phyloP scores from a whole-genome alignment of 108 stramenopile species.

The Cyclostephanos invisitatus region DNA sequence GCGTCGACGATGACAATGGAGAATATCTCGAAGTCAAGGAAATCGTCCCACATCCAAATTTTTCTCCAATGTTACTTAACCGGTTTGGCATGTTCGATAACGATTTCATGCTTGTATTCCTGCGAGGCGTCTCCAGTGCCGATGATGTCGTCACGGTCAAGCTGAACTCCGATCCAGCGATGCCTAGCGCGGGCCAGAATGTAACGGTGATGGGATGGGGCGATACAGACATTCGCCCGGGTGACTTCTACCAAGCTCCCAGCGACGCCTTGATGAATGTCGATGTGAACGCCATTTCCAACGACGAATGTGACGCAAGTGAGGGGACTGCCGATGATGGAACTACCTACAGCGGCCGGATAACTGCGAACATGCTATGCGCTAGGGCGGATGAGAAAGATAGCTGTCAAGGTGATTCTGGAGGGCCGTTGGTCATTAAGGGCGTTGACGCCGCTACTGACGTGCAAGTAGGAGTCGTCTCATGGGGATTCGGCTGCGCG shows the following conservation, averaged over 20 bases:
- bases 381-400: slow-evolving; percentile 22
- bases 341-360: slow-evolving; percentile 22
- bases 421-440: slow-evolving; percentile 47
- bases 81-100: background rate
- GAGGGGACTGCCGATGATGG: slow-evolving; percentile 4
- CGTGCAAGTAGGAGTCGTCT: slow-evolving; percentile 44
- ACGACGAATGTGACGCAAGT: slow-evolving; percentile 45
- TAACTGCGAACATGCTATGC: slow-evolving; percentile 42
- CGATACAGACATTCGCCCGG: slow-evolving; percentile 7
- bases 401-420: slow-evolving; percentile 39
- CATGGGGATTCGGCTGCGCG: slow-evolving; percentile 40
- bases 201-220: slow-evolving; percentile 66
- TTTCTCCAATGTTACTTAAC: background rate
- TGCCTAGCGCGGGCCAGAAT: slow-evolving; percentile 28
- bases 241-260: background rate
- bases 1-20: background rate
- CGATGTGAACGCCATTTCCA: slow-evolving; percentile 25
- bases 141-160: slow-evolving; percentile 6
- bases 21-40: no score
- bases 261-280: slow-evolving; percentile 19
- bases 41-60: slow-evolving; percentile 4
- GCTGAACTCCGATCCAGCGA: slow-evolving; percentile 37
- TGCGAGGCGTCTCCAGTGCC: slow-evolving; percentile 2
- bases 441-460: slow-evolving; percentile 20
- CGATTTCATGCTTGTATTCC: slow-evolving; percentile 33